A percentile compares a stretch with the other conserved stretches of the same genome.
Conservation (phyloP, 1,284 basidiomycete genomes). For the Irpex lacteus region DNA sequence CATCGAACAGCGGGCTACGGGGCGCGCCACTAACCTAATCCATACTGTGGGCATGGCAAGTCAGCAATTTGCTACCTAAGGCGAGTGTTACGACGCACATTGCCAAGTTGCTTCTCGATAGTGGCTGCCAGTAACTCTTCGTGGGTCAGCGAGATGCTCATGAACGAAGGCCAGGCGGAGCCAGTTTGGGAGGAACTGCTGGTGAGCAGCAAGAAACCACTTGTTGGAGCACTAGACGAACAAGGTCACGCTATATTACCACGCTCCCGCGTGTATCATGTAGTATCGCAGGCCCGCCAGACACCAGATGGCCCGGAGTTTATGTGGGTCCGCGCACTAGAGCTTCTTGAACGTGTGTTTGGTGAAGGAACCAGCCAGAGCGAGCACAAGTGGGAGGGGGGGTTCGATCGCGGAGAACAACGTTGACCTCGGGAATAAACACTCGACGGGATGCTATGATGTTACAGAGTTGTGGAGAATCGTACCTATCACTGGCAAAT, state of each 20-base stretch:
- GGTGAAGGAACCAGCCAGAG: neutral
- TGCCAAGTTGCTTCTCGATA: neutral
- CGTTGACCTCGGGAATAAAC: neutral
- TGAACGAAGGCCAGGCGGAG: neutral
- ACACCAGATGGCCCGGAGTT: neutral
- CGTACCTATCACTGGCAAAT: neutral
- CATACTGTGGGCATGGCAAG: neutral
- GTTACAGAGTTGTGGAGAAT: neutral
- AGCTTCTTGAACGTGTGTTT: neutral
- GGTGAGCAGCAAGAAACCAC: neutral
- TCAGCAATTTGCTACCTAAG: neutral
- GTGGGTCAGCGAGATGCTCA: neutral
- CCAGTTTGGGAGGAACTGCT: neutral
- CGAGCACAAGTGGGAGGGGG: neutral
- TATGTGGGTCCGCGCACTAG: neutral
- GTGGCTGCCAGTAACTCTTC: neutral
- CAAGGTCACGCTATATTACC: neutral
- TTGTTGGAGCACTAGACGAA: neutral
- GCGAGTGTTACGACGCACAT: neutral
- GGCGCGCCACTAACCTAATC: neutral
- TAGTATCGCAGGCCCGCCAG: neutral
- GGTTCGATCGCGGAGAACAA: neutral
- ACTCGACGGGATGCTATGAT: neutral
- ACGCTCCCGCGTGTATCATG: neutral
- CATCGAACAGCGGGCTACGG: neutral